A percentile compares a stretch with the other conserved stretches of the same genome.
Conservation (phyloP, 371 early-diverging fungal species). For the Lichtheimia ramosa region DNA sequence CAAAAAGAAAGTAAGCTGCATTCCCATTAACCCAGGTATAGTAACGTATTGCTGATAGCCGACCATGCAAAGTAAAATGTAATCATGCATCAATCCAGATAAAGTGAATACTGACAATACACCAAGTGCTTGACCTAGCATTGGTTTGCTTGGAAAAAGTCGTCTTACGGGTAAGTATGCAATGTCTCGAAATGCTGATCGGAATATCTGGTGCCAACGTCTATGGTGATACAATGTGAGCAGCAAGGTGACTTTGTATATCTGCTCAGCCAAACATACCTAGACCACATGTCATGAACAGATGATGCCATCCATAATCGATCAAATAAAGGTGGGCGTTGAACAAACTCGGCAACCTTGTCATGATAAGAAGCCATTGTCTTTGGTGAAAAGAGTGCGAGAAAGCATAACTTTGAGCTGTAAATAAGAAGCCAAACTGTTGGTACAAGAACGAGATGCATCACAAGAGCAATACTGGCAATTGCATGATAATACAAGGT, state of each 20-base stretch:
- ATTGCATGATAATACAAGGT: constrained; percentile 17
- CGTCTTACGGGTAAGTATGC: constrained; percentile 25
- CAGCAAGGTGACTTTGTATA: not conserved
- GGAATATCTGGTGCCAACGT: constrained; percentile 42
- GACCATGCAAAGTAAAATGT: constrained; percentile 27
- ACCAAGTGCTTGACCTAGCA: constrained; percentile 18
- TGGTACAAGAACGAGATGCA: constrained; percentile 25
- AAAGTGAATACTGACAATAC: constrained; percentile 27
- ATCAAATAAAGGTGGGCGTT: constrained; percentile 28
- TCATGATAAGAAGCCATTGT: not conserved
- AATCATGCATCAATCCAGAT: constrained; percentile 42
- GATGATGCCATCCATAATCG: constrained; percentile 27
- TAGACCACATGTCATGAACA: constrained; percentile 31
- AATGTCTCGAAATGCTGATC: constrained; percentile 24
- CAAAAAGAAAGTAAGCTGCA: constrained; percentile 31
- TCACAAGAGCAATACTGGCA: constrained; percentile 21
- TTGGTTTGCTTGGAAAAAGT: constrained; percentile 9
- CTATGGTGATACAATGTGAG: not conserved
- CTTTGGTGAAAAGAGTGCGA: constrained; percentile 4
- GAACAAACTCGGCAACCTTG: constrained; percentile 12
- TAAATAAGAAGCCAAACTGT: constrained; percentile 16
- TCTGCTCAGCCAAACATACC: not conserved
- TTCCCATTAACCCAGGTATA: constrained; percentile 19
- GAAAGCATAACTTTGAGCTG: not conserved
- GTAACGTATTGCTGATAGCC: constrained; percentile 15